These are phyloP conservation scores for Aureococcus anophagefferens DNA, from an alignment of 108 stramenopile genomes.

Conservation along the genomic window DNA sequence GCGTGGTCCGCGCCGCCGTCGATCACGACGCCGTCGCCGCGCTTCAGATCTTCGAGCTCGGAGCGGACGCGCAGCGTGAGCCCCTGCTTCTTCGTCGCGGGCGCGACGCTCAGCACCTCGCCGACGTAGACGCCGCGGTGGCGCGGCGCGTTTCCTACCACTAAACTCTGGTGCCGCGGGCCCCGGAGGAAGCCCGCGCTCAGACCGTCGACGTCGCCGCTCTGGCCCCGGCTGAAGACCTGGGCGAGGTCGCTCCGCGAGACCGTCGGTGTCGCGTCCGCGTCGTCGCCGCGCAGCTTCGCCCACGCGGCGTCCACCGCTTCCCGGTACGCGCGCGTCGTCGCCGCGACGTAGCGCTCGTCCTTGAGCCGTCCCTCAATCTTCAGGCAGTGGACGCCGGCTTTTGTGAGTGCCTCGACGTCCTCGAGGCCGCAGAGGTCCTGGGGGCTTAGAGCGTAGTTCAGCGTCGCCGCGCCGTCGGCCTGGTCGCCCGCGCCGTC, in stretches of 20 bases:
- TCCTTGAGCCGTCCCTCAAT: slow-evolving; percentile 71
- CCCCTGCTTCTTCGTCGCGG: slow-evolving; percentile 28
- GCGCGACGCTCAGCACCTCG: slow-evolving; percentile 31
- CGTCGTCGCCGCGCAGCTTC: slow-evolving; percentile 31
- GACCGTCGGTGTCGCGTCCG: slow-evolving; percentile 15
- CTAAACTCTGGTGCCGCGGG: slow-evolving; percentile 51
- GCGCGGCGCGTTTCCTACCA: slow-evolving; percentile 55
- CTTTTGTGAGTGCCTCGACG: slow-evolving; percentile 44
- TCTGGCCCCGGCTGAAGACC: slow-evolving; percentile 62
- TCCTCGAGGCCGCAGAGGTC: slow-evolving; percentile 66
- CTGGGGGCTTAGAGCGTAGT: slow-evolving; percentile 58
- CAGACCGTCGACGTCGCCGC: slow-evolving; percentile 52
- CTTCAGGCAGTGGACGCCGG: slow-evolving; percentile 62
- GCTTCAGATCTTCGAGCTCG: slow-evolving; percentile 27
- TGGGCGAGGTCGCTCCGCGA: slow-evolving; percentile 47
- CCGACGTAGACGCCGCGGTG: slow-evolving; percentile 61
- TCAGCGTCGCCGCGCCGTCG: slow-evolving; percentile 25
- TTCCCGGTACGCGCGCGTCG: slow-evolving; percentile 57
- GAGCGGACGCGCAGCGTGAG: background rate
- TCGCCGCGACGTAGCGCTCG: slow-evolving; percentile 60
- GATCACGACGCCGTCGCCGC: slow-evolving; percentile 64
- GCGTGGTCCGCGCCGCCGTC: slow-evolving; percentile 47
- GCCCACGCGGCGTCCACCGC: slow-evolving; percentile 62
- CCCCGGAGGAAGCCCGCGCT: slow-evolving; percentile 66
- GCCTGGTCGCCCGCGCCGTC: slow-evolving; percentile 47